phyloP scores from a whole-genome alignment of 441 rosid genomes.

The Populus hybrid region DNA sequence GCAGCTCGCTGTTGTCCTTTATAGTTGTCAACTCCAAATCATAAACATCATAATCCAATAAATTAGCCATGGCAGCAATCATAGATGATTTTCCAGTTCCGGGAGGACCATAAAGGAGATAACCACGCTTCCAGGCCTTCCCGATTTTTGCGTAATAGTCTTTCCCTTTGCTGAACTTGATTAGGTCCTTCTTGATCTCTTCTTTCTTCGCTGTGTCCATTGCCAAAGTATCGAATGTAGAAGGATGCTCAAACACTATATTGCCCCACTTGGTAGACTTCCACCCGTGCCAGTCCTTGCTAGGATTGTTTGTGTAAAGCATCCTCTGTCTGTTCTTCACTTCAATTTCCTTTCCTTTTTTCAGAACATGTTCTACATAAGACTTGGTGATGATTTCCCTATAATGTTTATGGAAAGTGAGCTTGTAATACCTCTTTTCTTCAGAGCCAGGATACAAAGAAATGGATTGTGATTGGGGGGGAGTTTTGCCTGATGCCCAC shows the following conservation, averaged over 20 bases:
- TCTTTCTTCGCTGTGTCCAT: constrained; percentile 13
- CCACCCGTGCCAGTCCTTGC: constrained; percentile 5
- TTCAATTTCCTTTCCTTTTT: constrained; percentile 14
- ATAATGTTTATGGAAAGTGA: constrained; percentile 13
- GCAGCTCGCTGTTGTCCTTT: constrained; percentile 20
- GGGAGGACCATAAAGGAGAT: constrained; percentile 20
- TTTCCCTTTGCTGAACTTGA: constrained; percentile 18
- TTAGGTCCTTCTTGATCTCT: constrained; percentile 16
- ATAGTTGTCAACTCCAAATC: constrained; percentile 19
- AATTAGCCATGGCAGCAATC: constrained; percentile 23
- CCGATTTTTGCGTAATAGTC: constrained; percentile 18
- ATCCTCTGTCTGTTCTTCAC: constrained; percentile 12
- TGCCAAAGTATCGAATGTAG: constrained; percentile 19
- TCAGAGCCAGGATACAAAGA: background rate
- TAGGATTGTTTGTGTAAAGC: constrained; percentile 21
- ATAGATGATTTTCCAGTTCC: constrained; percentile 24
- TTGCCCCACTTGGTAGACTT: constrained; percentile 12
- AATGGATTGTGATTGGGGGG: background rate
- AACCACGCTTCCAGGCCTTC: constrained; percentile 20
- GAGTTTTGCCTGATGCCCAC: constrained; percentile 8
- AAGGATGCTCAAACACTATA: constrained; percentile 21
- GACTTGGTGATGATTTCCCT: constrained; percentile 9
- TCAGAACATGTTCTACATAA: constrained; percentile 14
- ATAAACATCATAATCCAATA: constrained; percentile 15
- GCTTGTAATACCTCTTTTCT: constrained; percentile 12